Evolutionary conservation across 768 basidiomycete genomes (phyloP), one percentile per base, ranked within the genome.

Genomic region (Boletus sp.): DNA sequence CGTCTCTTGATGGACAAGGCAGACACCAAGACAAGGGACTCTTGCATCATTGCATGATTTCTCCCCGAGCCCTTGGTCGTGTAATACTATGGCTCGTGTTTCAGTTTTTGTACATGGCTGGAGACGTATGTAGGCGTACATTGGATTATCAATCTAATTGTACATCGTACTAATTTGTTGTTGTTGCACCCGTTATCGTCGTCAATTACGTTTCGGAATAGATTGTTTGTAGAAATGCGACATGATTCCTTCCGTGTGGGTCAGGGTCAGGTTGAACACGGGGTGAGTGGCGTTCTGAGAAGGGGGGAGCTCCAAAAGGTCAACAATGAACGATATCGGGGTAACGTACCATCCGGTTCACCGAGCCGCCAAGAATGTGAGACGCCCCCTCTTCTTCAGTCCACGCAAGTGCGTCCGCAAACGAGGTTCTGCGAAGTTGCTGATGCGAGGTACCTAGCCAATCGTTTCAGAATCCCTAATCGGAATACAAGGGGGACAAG

Each of bases 261-360:
- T 83, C 4, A 83, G 74, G 0, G 88, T 85, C 45, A 93, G 70
- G 58, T 90, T 89, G 70, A 90, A 87, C 14, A 92, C 56, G 0
- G 90, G 90, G 56, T 90, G 87, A 0, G 87, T 88, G 7, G 90
- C 88, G 62, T 93, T 93, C 89, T 92, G 55, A 6, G 11, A 17
- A 11, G 21, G 1, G 19, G 19, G 6, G 14, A 37, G n/a, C 35
- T 17, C 55, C 6, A 54, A 17, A 34, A n/a, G 14, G 2, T 11
- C 13, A 6, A 17, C 1, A n/a, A 6, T 9, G 23, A 21, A 37
- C 4, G 49, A 56, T 10, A n/a, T 25, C 53, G 6, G 15, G 35
- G 15, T 13, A 11, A 47, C 85, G 56, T 61, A 88, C 84, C 47
- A 90, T 74, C 11, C 85, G 74, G 68, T 88, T 90, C 7, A 65